Conservation (phyloP, 1,139 yeast genomes). For the Blastobotrys ciferrii region DNA sequence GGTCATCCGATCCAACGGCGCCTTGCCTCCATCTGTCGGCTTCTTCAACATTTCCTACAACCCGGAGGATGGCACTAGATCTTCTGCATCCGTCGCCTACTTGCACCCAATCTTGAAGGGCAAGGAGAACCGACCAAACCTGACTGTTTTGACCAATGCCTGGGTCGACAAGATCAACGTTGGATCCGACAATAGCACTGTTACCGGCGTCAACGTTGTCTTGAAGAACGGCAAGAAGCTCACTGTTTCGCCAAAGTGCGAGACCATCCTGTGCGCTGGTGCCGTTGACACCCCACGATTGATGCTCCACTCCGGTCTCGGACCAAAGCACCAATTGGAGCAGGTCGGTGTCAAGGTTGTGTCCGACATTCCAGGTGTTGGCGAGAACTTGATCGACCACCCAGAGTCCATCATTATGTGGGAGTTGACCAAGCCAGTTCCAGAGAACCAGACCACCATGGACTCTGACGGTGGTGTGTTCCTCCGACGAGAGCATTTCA, state of each 20-base stretch:
- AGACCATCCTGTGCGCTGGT: constrained; percentile 31
- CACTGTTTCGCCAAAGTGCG: constrained; percentile 28
- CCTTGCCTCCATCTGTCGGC: constrained; percentile 13
- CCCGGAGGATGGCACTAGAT: constrained; percentile 15
- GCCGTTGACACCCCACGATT: constrained; percentile 34
- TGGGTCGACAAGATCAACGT: constrained; percentile 27
- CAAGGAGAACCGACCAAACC: constrained; percentile 18
- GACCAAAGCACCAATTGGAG: constrained; percentile 27
- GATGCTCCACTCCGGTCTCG: constrained; percentile 33
- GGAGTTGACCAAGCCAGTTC: constrained; percentile 12
- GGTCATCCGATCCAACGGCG: constrained; percentile 13
- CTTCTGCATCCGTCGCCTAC: constrained; percentile 17
- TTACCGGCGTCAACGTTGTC: constrained; percentile 28
- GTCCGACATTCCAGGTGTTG: constrained; percentile 32
- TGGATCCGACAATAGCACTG: constrained; percentile 22
- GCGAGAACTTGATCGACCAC: constrained; percentile 33
- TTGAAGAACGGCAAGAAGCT: constrained; percentile 25
- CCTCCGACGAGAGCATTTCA: constrained; percentile 13
- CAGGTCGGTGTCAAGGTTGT: constrained; percentile 28
- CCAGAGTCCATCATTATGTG: constrained; percentile 22
- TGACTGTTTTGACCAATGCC: constrained; percentile 26
- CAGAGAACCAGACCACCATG: constrained; percentile 14
- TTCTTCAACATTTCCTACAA: constrained; percentile 13
- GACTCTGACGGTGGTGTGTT: constrained; percentile 15
- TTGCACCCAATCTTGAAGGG: constrained; percentile 15